phyloP scores from a whole-genome alignment of 495 filamentous ascomycete species.

The Polyplosphaeria fusca region DNA sequence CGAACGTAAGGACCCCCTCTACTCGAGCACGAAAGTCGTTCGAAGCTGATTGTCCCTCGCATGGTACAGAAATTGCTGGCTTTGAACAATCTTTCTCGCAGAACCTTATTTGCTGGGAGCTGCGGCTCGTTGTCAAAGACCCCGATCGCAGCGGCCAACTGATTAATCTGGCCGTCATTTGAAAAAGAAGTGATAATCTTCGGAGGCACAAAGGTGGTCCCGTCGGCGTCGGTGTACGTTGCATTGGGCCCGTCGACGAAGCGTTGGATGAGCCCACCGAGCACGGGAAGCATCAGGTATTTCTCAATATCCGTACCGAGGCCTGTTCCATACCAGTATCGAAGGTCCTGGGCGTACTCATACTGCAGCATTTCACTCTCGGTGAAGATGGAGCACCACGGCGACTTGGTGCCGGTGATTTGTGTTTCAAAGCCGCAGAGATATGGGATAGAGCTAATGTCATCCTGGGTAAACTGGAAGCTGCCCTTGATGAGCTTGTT shows the following conservation, averaged over 20 bases:
- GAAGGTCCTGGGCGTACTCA: constrained; percentile 58
- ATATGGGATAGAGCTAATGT: constrained; percentile 56
- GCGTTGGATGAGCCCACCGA: constrained; percentile 49
- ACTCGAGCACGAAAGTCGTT: constrained; percentile 8
- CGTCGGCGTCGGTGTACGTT: constrained; percentile 44
- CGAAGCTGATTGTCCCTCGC: constrained; percentile 30
- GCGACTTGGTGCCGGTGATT: constrained; percentile 52
- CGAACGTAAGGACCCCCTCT: constrained; percentile 7
- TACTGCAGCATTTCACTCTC: constrained; percentile 53
- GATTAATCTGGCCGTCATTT: constrained; percentile 60
- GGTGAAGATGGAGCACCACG: constrained; percentile 55
- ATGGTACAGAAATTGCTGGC: constrained; percentile 53
- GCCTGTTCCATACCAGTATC: constrained; percentile 58
- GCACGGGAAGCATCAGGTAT: constrained; percentile 48
- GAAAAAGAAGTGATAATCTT: constrained; percentile 53
- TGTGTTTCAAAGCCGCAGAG: constrained; percentile 61
- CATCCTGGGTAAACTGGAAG: constrained; percentile 49
- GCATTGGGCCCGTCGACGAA: constrained; percentile 47
- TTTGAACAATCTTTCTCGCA: constrained; percentile 41
- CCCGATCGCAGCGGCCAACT: constrained; percentile 43
- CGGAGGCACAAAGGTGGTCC: constrained; percentile 38
- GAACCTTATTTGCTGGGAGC: constrained; percentile 45
- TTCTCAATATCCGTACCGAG: constrained; percentile 47
- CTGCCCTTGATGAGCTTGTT: constrained; percentile 49
- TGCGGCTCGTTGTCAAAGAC: constrained; percentile 50